Percentiles rank a stretch among this genome's conserved stretches.
Conservation (phyloP, 1,284 basidiomycete species). For the Pseudozyma hubeiensis region DNA sequence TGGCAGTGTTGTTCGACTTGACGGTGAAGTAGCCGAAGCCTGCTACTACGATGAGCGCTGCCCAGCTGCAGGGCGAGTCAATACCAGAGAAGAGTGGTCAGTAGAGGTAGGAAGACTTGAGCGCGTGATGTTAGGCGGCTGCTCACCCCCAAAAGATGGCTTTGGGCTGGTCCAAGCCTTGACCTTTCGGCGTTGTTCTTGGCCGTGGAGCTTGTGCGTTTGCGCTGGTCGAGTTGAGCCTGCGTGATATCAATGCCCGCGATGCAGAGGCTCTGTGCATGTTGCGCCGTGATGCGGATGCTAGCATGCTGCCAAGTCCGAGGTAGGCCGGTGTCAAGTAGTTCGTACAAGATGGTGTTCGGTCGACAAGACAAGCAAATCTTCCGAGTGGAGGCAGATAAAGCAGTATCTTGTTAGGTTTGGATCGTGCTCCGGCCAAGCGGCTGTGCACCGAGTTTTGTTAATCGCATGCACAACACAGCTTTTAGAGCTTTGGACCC, state of each 20-base stretch:
- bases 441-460: conserved; percentile 1
- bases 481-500: conserved; percentile 14
- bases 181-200: conserved; percentile 11
- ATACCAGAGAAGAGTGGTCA: neutral
- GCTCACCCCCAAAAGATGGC: conserved; percentile 49
- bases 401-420: too few relatives aligned
- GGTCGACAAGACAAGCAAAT: too few relatives aligned
- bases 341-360: too few relatives aligned
- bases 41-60: conserved; percentile 35
- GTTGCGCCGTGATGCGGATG: neutral
- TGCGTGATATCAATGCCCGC: neutral
- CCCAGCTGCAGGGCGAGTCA: conserved; percentile 38
- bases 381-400: too few relatives aligned
- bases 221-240: conserved; percentile 14
- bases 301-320: conserved; percentile 5
- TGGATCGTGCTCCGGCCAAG: too few relatives aligned
- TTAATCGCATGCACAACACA: neutral
- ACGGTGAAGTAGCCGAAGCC: conserved; percentile 51
- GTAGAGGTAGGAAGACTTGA: too few relatives aligned
- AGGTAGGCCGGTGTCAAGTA: too few relatives aligned
- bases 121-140: too few relatives aligned
- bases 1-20: conserved; percentile 49
- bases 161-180: conserved; percentile 42
- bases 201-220: neutral
- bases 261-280: neutral